phyloP scores from a whole-genome alignment of 2,329 filamentous ascomycete genomes.

The Phyllosticta paracitricarpa region DNA sequence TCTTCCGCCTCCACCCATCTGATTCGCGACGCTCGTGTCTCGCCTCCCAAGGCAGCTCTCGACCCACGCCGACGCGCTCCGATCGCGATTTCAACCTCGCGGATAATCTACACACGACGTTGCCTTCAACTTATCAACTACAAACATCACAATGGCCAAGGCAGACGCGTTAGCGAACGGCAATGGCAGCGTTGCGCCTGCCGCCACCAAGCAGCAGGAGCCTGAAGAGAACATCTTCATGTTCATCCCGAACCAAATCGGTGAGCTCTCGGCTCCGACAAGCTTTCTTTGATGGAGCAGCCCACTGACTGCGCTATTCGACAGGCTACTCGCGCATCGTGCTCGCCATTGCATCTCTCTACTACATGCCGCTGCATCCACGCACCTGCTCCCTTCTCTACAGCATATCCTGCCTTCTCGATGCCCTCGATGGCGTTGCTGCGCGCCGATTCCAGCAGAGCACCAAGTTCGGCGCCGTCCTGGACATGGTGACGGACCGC shows the following conservation, averaged over 20 bases:
- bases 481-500: slow-evolving; percentile 98
- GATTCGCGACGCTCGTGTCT: neutral
- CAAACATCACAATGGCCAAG: slow-evolving; percentile 1
- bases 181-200: slow-evolving; percentile 6
- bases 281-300: neutral
- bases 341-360: slow-evolving; percentile 75
- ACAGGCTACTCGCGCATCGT: slow-evolving; percentile 42
- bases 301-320: neutral
- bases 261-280: slow-evolving; percentile 23
- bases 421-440: slow-evolving; percentile 91
- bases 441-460: slow-evolving; percentile 80
- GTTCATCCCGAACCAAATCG: slow-evolving; percentile 44
- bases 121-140: neutral
- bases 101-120: neutral
- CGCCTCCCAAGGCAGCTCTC: neutral
- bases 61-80: neutral
- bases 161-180: slow-evolving; percentile 4
- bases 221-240: slow-evolving; percentile 45
- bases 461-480: slow-evolving; percentile 87
- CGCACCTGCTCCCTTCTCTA: slow-evolving; percentile 87
- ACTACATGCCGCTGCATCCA: slow-evolving; percentile 99
- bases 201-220: slow-evolving; percentile 11
- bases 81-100: neutral
- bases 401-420: slow-evolving; percentile 86
- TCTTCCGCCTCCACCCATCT: neutral